Percentiles rank a stretch among this genome's conserved stretches.
Evolutionary conservation across 139 green algal species (phyloP).

Genomic region (Closterium sp.): DNA sequence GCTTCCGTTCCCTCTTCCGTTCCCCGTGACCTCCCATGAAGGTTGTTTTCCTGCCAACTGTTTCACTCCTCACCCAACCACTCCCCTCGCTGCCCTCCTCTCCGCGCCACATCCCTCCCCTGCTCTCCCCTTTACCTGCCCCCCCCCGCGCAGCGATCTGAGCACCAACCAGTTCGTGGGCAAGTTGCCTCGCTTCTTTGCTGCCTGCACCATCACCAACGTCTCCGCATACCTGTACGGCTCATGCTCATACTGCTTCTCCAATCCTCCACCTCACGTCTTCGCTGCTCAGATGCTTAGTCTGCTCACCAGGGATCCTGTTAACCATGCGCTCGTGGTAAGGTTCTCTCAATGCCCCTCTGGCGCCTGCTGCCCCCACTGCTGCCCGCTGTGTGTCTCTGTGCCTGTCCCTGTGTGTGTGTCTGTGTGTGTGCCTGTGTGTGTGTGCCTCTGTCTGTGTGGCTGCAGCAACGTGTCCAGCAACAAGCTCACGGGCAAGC

Average conservation of each 20-base stretch:
- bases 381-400: neutral
- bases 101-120: neutral
- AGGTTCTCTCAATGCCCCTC: too few species aligned
- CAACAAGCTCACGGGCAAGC: neutral
- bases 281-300: neutral
- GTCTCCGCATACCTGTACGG: neutral
- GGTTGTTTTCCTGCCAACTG: too few species aligned
- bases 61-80: too few species aligned
- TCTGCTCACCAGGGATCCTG: neutral
- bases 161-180: neutral
- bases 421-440: neutral
- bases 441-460: neutral
- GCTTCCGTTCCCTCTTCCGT: too few species aligned
- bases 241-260: too few species aligned
- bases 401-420: neutral
- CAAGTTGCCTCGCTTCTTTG: neutral
- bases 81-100: too few species aligned
- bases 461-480: neutral
- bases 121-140: neutral
- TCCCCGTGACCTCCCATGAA: too few species aligned
- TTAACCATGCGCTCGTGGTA: too few species aligned
- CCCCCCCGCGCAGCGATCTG: neutral
- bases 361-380: neutral
- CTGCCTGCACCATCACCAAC: neutral
- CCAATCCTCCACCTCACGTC: too few species aligned